These are phyloP conservation scores for Nephelium lappaceum DNA, from an alignment of 345 rosid species.

Conservation along the genomic window DNA sequence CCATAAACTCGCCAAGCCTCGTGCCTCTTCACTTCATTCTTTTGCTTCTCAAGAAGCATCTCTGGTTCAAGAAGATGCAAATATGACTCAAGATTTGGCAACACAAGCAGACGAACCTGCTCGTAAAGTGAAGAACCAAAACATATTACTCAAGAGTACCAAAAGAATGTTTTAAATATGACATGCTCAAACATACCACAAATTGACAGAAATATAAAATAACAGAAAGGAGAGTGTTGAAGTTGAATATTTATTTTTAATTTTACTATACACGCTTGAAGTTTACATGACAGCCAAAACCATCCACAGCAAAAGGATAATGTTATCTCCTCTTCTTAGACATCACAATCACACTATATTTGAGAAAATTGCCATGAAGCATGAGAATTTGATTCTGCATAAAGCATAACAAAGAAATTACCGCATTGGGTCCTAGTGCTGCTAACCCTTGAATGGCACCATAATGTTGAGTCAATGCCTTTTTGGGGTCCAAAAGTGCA, in stretches of 20 bases:
- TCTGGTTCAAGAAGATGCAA: slow-evolving; percentile 86
- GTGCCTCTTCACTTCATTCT: slow-evolving; percentile 82
- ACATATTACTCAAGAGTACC: slow-evolving; percentile 16
- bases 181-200: neutral
- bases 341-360: neutral
- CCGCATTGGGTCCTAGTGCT: slow-evolving; percentile 89
- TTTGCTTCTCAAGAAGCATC: slow-evolving; percentile 79
- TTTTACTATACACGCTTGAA: neutral
- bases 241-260: neutral
- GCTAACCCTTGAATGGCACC: slow-evolving; percentile 97
- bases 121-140: slow-evolving; percentile 17
- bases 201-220: neutral
- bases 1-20: slow-evolving; percentile 97
- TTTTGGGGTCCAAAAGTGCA: slow-evolving; percentile 86
- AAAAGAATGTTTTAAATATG: neutral
- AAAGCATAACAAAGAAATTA: slow-evolving; percentile 37
- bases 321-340: neutral
- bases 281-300: neutral
- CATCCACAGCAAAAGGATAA: neutral
- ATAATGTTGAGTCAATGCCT: slow-evolving; percentile 87
- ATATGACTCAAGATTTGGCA: slow-evolving; percentile 84
- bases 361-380: neutral
- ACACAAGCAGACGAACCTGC: slow-evolving; percentile 77
- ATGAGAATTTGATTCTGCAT: neutral
- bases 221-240: neutral